These are phyloP conservation scores for Lyophyllum decastes DNA, from an alignment of 768 basidiomycete genomes.

Conservation along the genomic window DNA sequence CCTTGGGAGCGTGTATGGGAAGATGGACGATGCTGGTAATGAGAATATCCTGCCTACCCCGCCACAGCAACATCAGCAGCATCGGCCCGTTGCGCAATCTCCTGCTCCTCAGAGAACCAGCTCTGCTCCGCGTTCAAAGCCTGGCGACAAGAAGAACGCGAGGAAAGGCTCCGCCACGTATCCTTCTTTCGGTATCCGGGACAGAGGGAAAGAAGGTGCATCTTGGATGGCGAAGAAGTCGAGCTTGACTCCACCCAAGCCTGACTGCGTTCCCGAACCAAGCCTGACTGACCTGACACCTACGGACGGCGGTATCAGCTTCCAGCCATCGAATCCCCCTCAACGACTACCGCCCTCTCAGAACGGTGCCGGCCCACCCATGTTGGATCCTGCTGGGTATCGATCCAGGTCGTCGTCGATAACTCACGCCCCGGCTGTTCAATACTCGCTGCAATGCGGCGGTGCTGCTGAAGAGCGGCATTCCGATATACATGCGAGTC, in stretches of 20 bases:
- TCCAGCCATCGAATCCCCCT: background rate
- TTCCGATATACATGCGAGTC: conserved; percentile 8
- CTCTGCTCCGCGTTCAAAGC: conserved; percentile 15
- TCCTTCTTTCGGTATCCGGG: conserved; percentile 48
- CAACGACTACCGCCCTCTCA: conserved; percentile 3
- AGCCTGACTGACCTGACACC: background rate
- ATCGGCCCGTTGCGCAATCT: background rate
- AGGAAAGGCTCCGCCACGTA: conserved; percentile 38
- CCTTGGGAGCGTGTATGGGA: background rate
- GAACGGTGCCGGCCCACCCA: background rate
- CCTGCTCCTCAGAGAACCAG: background rate
- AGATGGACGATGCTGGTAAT: background rate
- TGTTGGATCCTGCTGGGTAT: conserved; percentile 6
- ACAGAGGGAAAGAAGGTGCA: conserved; percentile 37
- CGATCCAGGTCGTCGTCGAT: conserved; percentile 29
- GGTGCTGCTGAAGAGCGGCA: conserved; percentile 1
- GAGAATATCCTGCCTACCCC: background rate
- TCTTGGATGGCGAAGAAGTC: conserved; percentile 14
- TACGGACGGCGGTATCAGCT: background rate
- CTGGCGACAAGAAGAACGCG: conserved; percentile 39
- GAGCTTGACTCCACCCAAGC: background rate
- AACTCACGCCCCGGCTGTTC: conserved; percentile 18
- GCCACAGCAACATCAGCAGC: conserved; percentile 5
- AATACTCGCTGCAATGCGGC: conserved; percentile 18
- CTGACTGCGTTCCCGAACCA: background rate